These are phyloP conservation scores for Lachancea mirantina DNA, from an alignment of 805 yeast species.

Conservation along the genomic window DNA sequence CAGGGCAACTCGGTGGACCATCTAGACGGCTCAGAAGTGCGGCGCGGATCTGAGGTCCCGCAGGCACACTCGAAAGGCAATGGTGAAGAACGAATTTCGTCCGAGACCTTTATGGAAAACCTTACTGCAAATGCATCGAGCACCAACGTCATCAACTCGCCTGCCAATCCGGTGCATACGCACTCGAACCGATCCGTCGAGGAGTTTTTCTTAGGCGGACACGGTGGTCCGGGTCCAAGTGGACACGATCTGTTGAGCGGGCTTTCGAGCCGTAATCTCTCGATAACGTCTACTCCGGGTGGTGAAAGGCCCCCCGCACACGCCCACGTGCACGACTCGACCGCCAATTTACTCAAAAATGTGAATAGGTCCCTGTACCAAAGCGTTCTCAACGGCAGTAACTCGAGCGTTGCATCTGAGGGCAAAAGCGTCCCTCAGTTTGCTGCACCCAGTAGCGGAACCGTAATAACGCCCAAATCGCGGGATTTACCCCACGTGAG, in stretches of 20 bases:
- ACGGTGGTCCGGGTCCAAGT: conserved; percentile 7
- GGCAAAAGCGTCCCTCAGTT: conserved; percentile 12
- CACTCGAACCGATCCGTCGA: conserved; percentile 40
- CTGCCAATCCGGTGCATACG: conserved; percentile 19
- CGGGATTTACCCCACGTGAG: conserved; percentile 28
- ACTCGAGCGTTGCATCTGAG: conserved; percentile 14
- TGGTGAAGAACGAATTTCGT: conserved; percentile 20
- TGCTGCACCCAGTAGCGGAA: conserved; percentile 14
- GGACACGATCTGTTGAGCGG: conserved; percentile 6
- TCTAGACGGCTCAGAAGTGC: conserved; percentile 11
- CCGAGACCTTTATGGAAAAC: conserved; percentile 30
- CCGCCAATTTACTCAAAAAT: conserved; percentile 22
- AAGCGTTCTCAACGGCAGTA: conserved; percentile 17
- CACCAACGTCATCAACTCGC: conserved; percentile 13
- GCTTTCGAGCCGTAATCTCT: conserved; percentile 8
- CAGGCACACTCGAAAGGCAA: conserved; percentile 10
- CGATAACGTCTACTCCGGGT: conserved; percentile 10
- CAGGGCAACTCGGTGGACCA: background rate
- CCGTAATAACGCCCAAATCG: conserved; percentile 32
- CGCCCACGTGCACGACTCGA: conserved; percentile 15
- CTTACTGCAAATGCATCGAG: conserved; percentile 32
- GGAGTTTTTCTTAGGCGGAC: conserved; percentile 41
- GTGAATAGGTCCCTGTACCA: conserved; percentile 25
- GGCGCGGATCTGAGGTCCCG: conserved; percentile 10
- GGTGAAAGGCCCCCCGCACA: conserved; percentile 6